phyloP scores from a whole-genome alignment of 75 land plant species.

The Sequoia sempervirens region DNA sequence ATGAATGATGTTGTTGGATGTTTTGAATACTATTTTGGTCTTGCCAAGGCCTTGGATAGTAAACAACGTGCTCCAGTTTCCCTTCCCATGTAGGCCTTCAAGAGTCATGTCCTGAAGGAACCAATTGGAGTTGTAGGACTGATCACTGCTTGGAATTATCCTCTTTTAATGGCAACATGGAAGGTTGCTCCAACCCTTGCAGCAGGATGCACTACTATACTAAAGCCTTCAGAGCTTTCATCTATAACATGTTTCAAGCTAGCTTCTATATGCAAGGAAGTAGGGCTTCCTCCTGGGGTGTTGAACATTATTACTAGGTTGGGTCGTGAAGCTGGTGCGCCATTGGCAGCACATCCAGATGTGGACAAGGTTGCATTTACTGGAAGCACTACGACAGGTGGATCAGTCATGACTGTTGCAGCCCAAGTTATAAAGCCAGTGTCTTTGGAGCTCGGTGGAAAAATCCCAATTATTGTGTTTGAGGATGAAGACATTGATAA shows the following conservation, averaged over 20 bases:
- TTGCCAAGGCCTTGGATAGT: constrained; percentile 87
- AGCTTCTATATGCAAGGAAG: constrained; percentile 72
- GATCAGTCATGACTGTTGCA: too few species aligned
- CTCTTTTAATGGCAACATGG: constrained; percentile 95
- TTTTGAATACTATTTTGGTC: constrained; percentile 95
- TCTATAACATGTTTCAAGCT: constrained; percentile 96
- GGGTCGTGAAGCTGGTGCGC: constrained; percentile 94
- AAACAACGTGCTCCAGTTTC: constrained; percentile 73
- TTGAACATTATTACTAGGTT: constrained; percentile 89
- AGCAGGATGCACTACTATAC: constrained; percentile 91
- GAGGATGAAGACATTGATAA: too few species aligned
- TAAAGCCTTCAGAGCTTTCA: constrained; percentile 95
- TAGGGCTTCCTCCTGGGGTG: constrained; percentile 95
- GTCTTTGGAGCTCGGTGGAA: too few species aligned
- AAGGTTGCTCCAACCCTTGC: constrained; percentile 98
- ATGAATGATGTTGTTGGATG: constrained; percentile 99
- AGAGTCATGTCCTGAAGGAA: constrained; percentile 66
- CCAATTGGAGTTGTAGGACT: constrained; percentile 96
- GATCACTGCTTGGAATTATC: constrained; percentile 99
- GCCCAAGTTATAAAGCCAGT: too few species aligned
- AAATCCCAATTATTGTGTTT: too few species aligned
- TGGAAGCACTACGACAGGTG: too few species aligned
- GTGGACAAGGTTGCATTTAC: constrained; percentile 99
- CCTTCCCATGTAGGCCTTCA: constrained; percentile 90
- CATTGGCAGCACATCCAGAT: constrained; percentile 82